Percentiles rank a stretch among this genome's conserved stretches.
These are phyloP conservation scores for Pyricularia pennisetigena DNA, from an alignment of 2,329 filamentous ascomycete genomes.

Conservation along the genomic window DNA sequence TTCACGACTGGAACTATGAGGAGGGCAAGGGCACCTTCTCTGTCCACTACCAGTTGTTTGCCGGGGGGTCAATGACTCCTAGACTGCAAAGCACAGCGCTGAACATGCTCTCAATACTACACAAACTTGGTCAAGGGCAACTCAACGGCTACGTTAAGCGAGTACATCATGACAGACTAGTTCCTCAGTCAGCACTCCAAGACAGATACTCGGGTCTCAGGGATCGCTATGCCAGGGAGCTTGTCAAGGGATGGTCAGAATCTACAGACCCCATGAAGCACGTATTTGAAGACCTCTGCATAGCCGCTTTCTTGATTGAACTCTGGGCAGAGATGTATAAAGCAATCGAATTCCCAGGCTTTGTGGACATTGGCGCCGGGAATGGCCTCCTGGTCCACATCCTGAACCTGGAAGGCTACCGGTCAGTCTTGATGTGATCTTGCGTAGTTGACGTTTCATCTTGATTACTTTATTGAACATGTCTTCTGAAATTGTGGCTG, in stretches of 20 bases:
- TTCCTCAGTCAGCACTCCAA: slow-evolving; percentile 70
- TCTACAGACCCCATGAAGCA: slow-evolving; percentile 82
- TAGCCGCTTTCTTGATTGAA: slow-evolving; percentile 87
- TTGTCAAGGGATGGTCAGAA: slow-evolving; percentile 77
- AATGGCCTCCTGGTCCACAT: slow-evolving; percentile 87
- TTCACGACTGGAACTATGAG: slow-evolving; percentile 53
- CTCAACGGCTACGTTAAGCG: slow-evolving; percentile 65
- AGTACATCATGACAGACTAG: slow-evolving; percentile 71
- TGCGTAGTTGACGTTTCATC: background rate
- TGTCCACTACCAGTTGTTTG: slow-evolving; percentile 50
- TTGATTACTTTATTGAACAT: background rate
- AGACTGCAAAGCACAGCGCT: slow-evolving; percentile 59
- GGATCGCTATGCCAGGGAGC: slow-evolving; percentile 58
- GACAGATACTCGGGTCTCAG: slow-evolving; percentile 77
- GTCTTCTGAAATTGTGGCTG: background rate
- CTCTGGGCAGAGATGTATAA: slow-evolving; percentile 80
- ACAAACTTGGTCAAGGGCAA: slow-evolving; percentile 64
- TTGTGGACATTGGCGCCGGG: slow-evolving; percentile 92
- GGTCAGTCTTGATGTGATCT: background rate
- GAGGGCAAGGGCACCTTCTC: slow-evolving; percentile 39
- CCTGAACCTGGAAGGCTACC: slow-evolving; percentile 69
- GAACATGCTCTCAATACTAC: slow-evolving; percentile 55
- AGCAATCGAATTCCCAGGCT: slow-evolving; percentile 60
- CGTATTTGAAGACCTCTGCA: slow-evolving; percentile 87
- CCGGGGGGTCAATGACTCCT: slow-evolving; percentile 13